Conservation (phyloP, 495 filamentous ascomycete genomes). For the Penicillium lividum region DNA sequence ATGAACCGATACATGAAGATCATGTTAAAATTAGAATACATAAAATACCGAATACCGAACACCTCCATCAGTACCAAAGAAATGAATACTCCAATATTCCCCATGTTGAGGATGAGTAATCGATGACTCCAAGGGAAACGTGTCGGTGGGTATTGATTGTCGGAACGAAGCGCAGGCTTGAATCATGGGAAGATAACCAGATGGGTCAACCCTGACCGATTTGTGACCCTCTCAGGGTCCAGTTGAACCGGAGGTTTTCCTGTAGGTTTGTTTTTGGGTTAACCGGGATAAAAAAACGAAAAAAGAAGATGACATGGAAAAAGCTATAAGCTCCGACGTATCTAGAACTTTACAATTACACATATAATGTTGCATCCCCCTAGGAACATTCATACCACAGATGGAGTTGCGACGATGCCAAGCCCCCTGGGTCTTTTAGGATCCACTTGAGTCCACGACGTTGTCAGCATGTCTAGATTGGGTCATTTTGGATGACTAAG, state of each 20-base stretch:
- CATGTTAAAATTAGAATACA: neutral
- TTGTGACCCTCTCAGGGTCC: constrained; percentile 21
- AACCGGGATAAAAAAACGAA: neutral
- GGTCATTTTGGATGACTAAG: constrained; percentile 7
- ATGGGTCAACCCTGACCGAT: constrained; percentile 13
- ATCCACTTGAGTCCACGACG: constrained; percentile 4
- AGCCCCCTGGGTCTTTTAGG: constrained; percentile 27
- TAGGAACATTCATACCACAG: constrained; percentile 26
- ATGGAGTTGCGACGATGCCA: constrained; percentile 29
- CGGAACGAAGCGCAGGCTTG: constrained; percentile 22
- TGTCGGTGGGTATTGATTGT: constrained; percentile 13
- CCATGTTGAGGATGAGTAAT: constrained; percentile 3
- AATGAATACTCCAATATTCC: neutral
- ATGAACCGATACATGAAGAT: no score
- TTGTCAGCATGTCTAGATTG: constrained; percentile 1
- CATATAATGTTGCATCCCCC: constrained; percentile 11
- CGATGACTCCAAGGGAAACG: constrained; percentile 7
- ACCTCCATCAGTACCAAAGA: neutral
- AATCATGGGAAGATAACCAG: constrained; percentile 8
- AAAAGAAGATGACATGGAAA: neutral
- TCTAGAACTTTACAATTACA: neutral
- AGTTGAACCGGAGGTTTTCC: constrained; percentile 14
- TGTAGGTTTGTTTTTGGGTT: no score
- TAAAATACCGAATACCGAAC: neutral
- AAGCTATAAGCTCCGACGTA: no score